Base-by-base conservation (phyloP, 495 filamentous ascomycete species). In the Xylaria sp. region DNA sequence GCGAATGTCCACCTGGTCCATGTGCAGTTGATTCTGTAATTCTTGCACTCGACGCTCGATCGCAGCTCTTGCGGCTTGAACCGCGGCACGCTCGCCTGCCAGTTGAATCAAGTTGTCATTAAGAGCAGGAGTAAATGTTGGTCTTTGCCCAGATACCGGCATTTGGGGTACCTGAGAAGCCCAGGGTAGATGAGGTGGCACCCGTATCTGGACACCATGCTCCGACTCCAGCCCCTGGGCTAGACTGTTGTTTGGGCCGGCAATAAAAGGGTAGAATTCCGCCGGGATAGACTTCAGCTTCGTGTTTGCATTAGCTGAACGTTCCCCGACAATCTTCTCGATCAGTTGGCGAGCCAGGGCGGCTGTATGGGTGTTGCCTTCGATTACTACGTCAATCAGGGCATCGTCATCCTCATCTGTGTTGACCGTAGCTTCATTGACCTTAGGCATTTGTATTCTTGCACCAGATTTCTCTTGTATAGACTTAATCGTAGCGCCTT, bases 221-320 rank as follows among this genome's bases (percentile, higher is more conserved):
- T 83, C 76, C 35, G 82, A 78, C 79, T 97, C 93, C 46, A 97
- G 85, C 46, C 87, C 86, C 50, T 88, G 85, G 71, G 93, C 81
- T 57, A 87, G 83, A 41, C 84, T 82, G 76, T 93, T 92, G 76
- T 95, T 88, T 17, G 92, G 88, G 31, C 95, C 95, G 31, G 93
- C 91, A 78, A 99, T 92, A 84, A 98, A 98, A 17, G 95, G 97
- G 81, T 94, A 99, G 79, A 93, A 97, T 78, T 97, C 93, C 24
- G 95, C 90, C 3, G 95, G 95, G 69, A 98, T 91, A 19, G 91
- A 87, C 79, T 90, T 91, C 71, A 99, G 79, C 44, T 90, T 89
- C 40, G 93, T 80, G 80, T 86, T 95, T 76, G 95, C 90, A 74
- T 89, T 93, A 21, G 93, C 91, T 21, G 91, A 90, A 33, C 92